These are phyloP conservation scores for Calophaca sinica DNA, from an alignment of 306 rosid species.

Conservation along the genomic window DNA sequence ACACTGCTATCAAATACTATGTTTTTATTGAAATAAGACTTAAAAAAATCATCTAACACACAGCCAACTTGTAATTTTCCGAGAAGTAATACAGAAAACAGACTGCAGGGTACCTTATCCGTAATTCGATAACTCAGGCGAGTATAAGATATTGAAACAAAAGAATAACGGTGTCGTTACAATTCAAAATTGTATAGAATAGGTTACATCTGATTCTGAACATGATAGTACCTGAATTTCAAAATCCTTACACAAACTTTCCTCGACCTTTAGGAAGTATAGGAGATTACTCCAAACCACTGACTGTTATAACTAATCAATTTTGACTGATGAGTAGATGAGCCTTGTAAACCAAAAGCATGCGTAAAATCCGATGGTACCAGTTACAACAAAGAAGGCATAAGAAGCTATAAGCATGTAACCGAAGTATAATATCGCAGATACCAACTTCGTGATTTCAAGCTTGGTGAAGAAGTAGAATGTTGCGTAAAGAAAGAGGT, in stretches of 20 bases:
- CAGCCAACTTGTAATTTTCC: conserved; percentile 6
- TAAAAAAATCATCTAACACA: background rate
- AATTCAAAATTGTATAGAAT: conserved; percentile 80
- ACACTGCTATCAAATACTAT: background rate
- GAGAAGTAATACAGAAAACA: conserved; percentile 24
- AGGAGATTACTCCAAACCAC: conserved; percentile 41
- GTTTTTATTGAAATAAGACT: background rate
- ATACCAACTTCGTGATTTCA: conserved; percentile 93
- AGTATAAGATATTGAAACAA: conserved; percentile 62
- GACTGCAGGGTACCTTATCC: conserved; percentile 35
- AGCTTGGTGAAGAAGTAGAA: conserved; percentile 99
- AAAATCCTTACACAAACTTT: conserved; percentile 62
- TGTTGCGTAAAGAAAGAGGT: conserved; percentile 92
- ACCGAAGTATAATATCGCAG: conserved; percentile 86
- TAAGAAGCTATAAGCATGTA: conserved; percentile 96
- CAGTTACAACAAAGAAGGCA: conserved; percentile 92
- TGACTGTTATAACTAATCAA: conserved; percentile 60
- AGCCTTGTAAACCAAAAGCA: conserved; percentile 99
- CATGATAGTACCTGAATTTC: conserved; percentile 60
- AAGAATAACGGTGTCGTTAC: conserved; percentile 61
- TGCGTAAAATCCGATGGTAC: conserved; percentile 92
- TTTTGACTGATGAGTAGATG: conserved; percentile 96
- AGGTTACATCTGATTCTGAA: conserved; percentile 72
- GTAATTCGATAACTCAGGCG: conserved; percentile 46
- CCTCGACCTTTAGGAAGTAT: conserved; percentile 50